These are phyloP conservation scores for Allium fistulosum DNA, from an alignment of 106 monocot genomes.

Conservation along the genomic window DNA sequence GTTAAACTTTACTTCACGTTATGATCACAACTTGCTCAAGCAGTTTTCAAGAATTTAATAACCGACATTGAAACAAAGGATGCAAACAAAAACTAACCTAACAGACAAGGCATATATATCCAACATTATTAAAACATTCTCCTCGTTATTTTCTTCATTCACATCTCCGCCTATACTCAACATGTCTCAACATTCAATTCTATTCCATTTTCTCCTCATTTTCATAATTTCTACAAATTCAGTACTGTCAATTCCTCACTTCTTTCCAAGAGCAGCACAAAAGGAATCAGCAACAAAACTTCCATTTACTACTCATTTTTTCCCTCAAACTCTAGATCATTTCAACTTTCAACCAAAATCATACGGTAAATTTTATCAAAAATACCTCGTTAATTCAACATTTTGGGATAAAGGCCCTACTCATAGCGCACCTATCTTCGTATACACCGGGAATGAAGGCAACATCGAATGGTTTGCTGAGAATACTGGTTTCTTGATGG, in stretches of 20 bases:
- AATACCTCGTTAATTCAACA: slow-evolving; percentile 67
- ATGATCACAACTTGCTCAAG: too few relatives aligned
- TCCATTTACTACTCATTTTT: slow-evolving; percentile 65
- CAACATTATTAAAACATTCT: too few relatives aligned
- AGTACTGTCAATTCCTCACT: not conserved
- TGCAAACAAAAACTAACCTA: too few relatives aligned
- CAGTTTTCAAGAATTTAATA: too few relatives aligned
- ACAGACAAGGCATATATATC: too few relatives aligned
- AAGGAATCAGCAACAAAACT: not conserved
- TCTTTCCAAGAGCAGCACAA: slow-evolving; percentile 9
- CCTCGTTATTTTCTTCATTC: too few relatives aligned
- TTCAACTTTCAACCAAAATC: slow-evolving; percentile 64
- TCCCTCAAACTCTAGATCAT: slow-evolving; percentile 83
- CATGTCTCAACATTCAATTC: not conserved
- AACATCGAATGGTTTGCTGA: slow-evolving; percentile 80
- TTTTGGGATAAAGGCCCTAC: slow-evolving; percentile 51
- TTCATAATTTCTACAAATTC: not conserved
- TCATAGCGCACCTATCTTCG: slow-evolving; percentile 69
- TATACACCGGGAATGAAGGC: slow-evolving; percentile 94
- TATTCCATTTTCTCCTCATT: not conserved
- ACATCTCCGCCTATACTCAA: too few relatives aligned
- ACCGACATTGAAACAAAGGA: too few relatives aligned
- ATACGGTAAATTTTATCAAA: slow-evolving; percentile 58
- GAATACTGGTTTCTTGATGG: slow-evolving; percentile 87
- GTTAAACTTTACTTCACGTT: too few relatives aligned